Percentiles rank a stretch among this genome's conserved stretches.
Conservation (phyloP, 495 filamentous ascomycete genomes). For the Zalerion maritima region DNA sequence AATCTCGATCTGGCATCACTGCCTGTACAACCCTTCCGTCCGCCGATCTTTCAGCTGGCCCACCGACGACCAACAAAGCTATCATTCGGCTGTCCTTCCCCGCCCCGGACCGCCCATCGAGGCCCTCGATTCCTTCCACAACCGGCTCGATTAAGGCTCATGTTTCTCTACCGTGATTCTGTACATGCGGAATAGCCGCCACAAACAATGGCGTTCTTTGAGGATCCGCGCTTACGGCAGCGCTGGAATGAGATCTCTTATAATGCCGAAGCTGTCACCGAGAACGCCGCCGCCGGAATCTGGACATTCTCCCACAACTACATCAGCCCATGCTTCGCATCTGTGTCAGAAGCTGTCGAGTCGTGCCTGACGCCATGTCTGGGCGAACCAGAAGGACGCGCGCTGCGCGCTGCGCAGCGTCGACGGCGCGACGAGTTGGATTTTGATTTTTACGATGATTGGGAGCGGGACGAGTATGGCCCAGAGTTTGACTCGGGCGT, state of each 20-base stretch:
- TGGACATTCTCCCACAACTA: constrained; percentile 81
- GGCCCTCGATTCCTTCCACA: no score
- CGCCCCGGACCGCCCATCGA: no score
- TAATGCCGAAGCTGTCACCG: constrained; percentile 83
- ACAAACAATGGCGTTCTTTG: constrained; percentile 41
- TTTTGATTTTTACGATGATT: constrained; percentile 98
- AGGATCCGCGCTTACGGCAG: constrained; percentile 86
- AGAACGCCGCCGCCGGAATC: constrained; percentile 74
- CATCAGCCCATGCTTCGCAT: constrained; percentile 63
- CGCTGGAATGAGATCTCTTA: constrained; percentile 86
- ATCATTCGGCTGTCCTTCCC: no score
- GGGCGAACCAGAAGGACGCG: constrained; percentile 56
- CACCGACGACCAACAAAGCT: no score
- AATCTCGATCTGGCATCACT: no score
- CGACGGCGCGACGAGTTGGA: constrained; percentile 60
- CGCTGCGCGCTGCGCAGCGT: constrained; percentile 41
- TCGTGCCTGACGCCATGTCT: constrained; percentile 60
- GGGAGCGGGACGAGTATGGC: constrained; percentile 77
- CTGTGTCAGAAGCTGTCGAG: constrained; percentile 48
- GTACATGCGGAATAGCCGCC: no score
- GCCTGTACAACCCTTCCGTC: no score
- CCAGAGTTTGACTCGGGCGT: constrained; percentile 25
- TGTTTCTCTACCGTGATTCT: no score
- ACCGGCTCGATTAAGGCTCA: no score
- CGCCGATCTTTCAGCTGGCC: no score